A percentile compares a stretch with the other conserved stretches of the same genome.
Evolutionary conservation across 768 basidiomycete species (phyloP).

Genomic region (Lactarius sp.): DNA sequence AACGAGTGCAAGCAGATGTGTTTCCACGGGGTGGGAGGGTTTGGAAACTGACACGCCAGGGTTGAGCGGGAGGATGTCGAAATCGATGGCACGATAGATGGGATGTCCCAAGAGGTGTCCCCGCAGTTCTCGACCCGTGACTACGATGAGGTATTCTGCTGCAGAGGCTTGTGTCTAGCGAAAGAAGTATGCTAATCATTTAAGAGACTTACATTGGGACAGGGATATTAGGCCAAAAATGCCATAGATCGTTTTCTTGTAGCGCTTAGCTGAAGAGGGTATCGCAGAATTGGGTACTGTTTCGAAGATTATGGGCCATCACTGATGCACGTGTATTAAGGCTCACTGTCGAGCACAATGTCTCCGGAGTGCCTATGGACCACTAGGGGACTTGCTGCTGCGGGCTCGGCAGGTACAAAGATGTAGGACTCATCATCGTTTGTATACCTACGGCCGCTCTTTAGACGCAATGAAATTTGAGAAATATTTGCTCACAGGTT

Average conservation of each 20-base stretch:
- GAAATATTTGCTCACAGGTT: constrained; percentile 46
- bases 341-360: constrained; percentile 62
- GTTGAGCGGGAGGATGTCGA: constrained; percentile 84
- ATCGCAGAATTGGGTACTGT: constrained; percentile 29
- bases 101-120: constrained; percentile 81
- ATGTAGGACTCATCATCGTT: constrained; percentile 73
- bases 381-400: constrained; percentile 62
- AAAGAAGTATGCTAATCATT: not conserved
- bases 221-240: constrained; percentile 75
- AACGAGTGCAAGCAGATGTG: constrained; percentile 80
- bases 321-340: constrained; percentile 1
- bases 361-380: constrained; percentile 73
- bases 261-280: constrained; percentile 53
- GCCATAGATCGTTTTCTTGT: constrained; percentile 64
- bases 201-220: constrained; percentile 53
- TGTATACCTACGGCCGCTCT: constrained; percentile 45
- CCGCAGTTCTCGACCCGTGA: constrained; percentile 76
- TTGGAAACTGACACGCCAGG: constrained; percentile 60
- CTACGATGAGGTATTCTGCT: constrained; percentile 93
- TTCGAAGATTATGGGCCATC: constrained; percentile 4
- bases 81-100: constrained; percentile 85
- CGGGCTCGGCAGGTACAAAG: constrained; percentile 62
- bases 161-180: constrained; percentile 5
- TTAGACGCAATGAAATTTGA: constrained; percentile 20
- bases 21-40: constrained; percentile 81